Base-by-base conservation (phyloP, 2,329 filamentous ascomycete species). In the Colletotrichum chlorophyti region DNA sequence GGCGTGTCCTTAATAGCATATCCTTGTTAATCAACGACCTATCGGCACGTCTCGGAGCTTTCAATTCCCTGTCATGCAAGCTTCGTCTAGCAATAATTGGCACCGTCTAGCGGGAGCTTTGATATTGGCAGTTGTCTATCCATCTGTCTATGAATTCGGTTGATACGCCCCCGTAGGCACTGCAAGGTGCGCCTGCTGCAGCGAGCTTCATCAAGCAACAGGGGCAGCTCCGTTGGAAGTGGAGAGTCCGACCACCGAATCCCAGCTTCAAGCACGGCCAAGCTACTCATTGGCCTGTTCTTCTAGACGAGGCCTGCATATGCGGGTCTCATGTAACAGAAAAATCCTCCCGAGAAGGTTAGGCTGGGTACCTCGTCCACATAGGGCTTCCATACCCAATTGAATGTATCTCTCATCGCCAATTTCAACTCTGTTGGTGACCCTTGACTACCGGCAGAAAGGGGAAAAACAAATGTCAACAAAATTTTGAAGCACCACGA, bases 371-470 rank as follows among this genome's bases (percentile, higher is more conserved):
- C 46, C 24, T 38, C 6, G 2, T 8, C 2, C n/a, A n/a, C n/a
- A n/a, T n/a, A n/a, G n/a, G n/a, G n/a, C n/a, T n/a, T n/a, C n/a
- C n/a, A n/a, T n/a, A n/a, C n/a, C n/a, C n/a, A n/a, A n/a, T n/a
- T n/a, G n/a, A n/a, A 40, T 29, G 52, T 59, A 55, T 32, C 14
- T 35, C 38, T 3, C 5, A 5, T 9, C 15, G 5, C 17, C 21
- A 60, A 46, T 60, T 46, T 50, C 45, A 50, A 35, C 21, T 40
- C 23, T 53, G 23, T 46, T 58, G 31, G 52, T 57, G 43, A 45
- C 57, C 55, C 57, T 35, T 55, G 42, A 60, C 57, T 60, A 60
- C 57, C 57, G 51, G 51, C 51, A 55, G 57, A 59, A 59, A 59
- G 51, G 55, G 45, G 57, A 59, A 59, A 24, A 37, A 50, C 42